Conservation (phyloP, 441 rosid genomes). For the Arabidopsis hybrid region DNA sequence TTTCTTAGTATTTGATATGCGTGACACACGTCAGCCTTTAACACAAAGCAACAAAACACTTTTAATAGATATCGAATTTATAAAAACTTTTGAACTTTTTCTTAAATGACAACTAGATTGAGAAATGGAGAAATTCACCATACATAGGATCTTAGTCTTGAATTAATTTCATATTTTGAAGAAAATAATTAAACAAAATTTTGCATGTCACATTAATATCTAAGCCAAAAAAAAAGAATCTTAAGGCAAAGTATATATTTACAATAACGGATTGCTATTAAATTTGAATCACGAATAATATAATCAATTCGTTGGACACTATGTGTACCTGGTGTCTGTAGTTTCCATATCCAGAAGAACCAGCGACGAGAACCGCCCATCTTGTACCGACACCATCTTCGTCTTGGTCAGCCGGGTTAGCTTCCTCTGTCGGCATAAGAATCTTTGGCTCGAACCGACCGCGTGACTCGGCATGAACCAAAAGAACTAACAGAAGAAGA, state of each 20-base stretch:
- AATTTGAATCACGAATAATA: background rate
- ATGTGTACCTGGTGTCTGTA: slow-evolving; percentile 85
- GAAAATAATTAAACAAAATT: background rate
- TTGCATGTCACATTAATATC: slow-evolving; percentile 14
- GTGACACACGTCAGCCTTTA: slow-evolving; percentile 93
- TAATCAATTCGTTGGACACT: background rate
- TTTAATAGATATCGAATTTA: background rate
- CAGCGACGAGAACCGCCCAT: slow-evolving; percentile 96
- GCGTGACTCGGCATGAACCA: slow-evolving; percentile 39
- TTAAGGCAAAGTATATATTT: background rate
- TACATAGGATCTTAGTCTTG: background rate
- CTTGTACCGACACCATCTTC: slow-evolving; percentile 59
- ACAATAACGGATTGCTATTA: background rate
- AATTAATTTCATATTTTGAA: background rate
- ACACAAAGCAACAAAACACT: background rate
- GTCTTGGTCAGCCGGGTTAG: slow-evolving; percentile 45
- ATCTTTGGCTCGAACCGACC: slow-evolving; percentile 56
- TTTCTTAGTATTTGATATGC: slow-evolving; percentile 86
- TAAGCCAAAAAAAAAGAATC: background rate
- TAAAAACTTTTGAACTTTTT: background rate
- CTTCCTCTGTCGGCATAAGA: slow-evolving; percentile 62
- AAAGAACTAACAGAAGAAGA: slow-evolving; percentile 45
- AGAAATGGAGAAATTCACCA: background rate
- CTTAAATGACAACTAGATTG: background rate
- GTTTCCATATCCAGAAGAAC: slow-evolving; percentile 83